Evolutionary conservation across 2,329 filamentous ascomycete species (phyloP), one percentile per base, ranked within the genome.

Genomic region (Diaporthe eres): DNA sequence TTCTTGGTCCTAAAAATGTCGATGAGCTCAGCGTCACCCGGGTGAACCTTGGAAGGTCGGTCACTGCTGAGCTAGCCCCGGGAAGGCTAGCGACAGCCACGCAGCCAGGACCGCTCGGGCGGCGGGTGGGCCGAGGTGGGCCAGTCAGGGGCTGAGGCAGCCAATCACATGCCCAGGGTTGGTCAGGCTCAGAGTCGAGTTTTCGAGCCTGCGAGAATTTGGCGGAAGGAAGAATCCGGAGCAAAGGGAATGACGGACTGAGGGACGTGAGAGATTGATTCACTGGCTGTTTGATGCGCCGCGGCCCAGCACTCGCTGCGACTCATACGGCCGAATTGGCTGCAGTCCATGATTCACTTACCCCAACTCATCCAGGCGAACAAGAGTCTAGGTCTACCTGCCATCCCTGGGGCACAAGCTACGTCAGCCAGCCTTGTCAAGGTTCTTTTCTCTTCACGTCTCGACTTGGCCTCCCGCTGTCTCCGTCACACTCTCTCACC

Each of bases 161-260:
- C 76, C 72, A 81, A 74, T 78, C 74, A 75, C 74, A 76, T 68
- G 65, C 63, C 39, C 55, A 74, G 71, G 44, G 47, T 53, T 77
- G 67, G 75, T 78, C 70, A 77, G 44, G 65, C 22, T 47, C 47
- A 72, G 25, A 25, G 53, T 31, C 60, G 44, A 75, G 31, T 55
- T 60, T 73, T 72, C 44, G 44, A 74, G 58, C 9, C 37, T 44
- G 74, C 75, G 75, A 77, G 70, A 75, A 77, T 75, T 71, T 57
- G 73, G 67, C 73, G 75, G 75, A 77, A 75, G 60, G 67, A 44
- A 70, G 28, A 60, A 67, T 61, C 65, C 53, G 55, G 74, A 65
- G 58, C 49, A 72, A 42, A 39, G 65, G 58, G 34, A 34, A 17
- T 10, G 55, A 44, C 37, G n/a, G 57, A 25, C 12, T 42, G 58